Percentiles rank a stretch among this genome's conserved stretches.
Evolutionary conservation across 306 rosid genomes (phyloP).

Genomic region (Purshia tridentata): DNA sequence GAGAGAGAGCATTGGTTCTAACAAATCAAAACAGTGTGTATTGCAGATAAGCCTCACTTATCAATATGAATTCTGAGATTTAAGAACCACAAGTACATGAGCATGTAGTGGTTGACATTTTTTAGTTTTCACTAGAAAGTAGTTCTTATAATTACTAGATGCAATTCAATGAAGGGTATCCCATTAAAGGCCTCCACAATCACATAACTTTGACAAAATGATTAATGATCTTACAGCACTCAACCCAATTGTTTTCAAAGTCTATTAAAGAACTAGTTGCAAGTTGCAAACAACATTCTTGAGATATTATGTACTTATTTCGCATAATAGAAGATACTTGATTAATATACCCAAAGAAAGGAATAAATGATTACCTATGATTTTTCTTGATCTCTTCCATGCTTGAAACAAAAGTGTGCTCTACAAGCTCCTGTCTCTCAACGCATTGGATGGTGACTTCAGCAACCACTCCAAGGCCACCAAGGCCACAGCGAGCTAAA

Average conservation of each 20-base stretch:
- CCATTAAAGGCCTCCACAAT: neutral
- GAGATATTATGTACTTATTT: neutral
- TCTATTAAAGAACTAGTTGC: neutral
- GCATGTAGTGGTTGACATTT: neutral
- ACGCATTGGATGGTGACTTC: conserved; percentile 98
- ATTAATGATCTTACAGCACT: neutral
- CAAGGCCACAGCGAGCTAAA: conserved; percentile 97
- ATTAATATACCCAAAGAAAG: neutral
- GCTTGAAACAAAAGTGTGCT: conserved; percentile 76
- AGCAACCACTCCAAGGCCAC: conserved; percentile 96
- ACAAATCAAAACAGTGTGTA: neutral
- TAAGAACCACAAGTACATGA: neutral
- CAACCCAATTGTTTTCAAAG: neutral
- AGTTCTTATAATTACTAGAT: neutral
- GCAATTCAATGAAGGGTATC: neutral
- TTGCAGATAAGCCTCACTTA: neutral
- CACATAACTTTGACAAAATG: neutral
- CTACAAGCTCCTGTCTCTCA: conserved; percentile 95
- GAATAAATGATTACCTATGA: conserved; percentile 63
- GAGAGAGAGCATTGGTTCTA: neutral
- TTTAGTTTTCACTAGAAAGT: neutral
- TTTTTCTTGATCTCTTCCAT: conserved; percentile 85
- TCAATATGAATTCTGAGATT: neutral
- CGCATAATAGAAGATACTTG: neutral
- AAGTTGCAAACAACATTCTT: conserved; percentile 7